A percentile compares a stretch with the other conserved stretches of the same genome.
Conservation (phyloP, 2,329 filamentous ascomycete species). For the Acrocalymma vagum region DNA sequence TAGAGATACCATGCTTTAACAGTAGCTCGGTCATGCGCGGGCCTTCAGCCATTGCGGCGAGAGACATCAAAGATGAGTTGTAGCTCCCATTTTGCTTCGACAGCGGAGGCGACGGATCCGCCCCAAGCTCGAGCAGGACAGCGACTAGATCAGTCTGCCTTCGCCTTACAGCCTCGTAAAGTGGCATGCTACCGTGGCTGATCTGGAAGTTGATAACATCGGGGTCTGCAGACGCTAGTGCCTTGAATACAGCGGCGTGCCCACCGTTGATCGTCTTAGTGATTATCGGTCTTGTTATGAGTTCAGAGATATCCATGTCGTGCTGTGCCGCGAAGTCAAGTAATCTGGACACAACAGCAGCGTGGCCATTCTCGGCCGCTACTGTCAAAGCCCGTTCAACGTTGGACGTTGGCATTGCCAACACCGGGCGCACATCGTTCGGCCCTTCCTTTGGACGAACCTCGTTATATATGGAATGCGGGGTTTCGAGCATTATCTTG, state of each 20-base stretch:
- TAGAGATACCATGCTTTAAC: constrained; percentile 11
- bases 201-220: constrained; percentile 14
- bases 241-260: constrained; percentile 16
- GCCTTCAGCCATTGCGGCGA: constrained; percentile 11
- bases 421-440: constrained; percentile 13
- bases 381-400: constrained; percentile 12
- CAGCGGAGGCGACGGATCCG: constrained; percentile 18
- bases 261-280: constrained; percentile 12
- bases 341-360: constrained; percentile 18
- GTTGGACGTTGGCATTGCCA: constrained; percentile 10
- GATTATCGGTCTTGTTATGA: constrained; percentile 11
- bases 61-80: constrained; percentile 17
- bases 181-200: constrained; percentile 12
- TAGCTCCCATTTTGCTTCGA: constrained; percentile 9
- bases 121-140: constrained; percentile 20
- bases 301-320: constrained; percentile 5
- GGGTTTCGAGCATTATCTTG: constrained; percentile 14
- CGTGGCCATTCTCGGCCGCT: constrained; percentile 17
- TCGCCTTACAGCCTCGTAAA: constrained; percentile 20
- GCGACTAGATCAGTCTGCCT: constrained; percentile 12
- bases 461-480: constrained; percentile 11
- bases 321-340: constrained; percentile 17
- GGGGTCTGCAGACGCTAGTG: constrained; percentile 20
- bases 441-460: constrained; percentile 6
- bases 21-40: constrained; percentile 17